These are phyloP conservation scores for Torulaspora gathmanii DNA, from an alignment of 805 yeast species.

Conservation along the genomic window DNA sequence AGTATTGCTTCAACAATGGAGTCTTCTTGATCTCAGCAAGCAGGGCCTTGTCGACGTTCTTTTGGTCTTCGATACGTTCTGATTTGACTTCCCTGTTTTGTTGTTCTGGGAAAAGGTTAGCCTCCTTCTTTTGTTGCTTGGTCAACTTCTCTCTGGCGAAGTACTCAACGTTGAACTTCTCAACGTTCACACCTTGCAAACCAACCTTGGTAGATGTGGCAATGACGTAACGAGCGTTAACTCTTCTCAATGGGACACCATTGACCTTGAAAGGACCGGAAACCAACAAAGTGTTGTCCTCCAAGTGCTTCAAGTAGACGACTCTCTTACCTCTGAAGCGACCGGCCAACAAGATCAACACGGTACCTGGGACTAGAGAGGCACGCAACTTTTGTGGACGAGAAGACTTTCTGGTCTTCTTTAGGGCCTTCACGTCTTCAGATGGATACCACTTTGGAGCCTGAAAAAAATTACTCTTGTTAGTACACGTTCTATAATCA, in stretches of 20 bases:
- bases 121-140: constrained; percentile 81
- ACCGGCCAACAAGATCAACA: constrained; percentile 94
- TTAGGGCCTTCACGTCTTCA: constrained; percentile 82
- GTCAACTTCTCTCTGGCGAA: constrained; percentile 91
- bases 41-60: constrained; percentile 87
- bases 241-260: constrained; percentile 99
- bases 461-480: constrained; percentile 28
- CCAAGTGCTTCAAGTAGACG: constrained; percentile 92
- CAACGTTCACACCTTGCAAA: constrained; percentile 73
- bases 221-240: constrained; percentile 96
- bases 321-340: constrained; percentile 99
- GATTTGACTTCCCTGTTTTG: constrained; percentile 82
- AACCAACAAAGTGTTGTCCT: constrained; percentile 95
- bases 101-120: constrained; percentile 82
- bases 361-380: constrained; percentile 96
- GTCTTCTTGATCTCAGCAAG: constrained; percentile 94
- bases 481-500: constrained; percentile 13
- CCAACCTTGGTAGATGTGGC: constrained; percentile 94
- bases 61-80: constrained; percentile 95
- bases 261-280: constrained; percentile 99
- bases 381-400: constrained; percentile 95
- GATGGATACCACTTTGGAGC: constrained; percentile 95
- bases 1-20: constrained; percentile 94
- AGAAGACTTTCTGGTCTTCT: constrained; percentile 83
- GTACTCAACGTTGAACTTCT: constrained; percentile 91